Base-by-base conservation (phyloP, 495 filamentous ascomycete species). In the Glarea lozoyensis region DNA sequence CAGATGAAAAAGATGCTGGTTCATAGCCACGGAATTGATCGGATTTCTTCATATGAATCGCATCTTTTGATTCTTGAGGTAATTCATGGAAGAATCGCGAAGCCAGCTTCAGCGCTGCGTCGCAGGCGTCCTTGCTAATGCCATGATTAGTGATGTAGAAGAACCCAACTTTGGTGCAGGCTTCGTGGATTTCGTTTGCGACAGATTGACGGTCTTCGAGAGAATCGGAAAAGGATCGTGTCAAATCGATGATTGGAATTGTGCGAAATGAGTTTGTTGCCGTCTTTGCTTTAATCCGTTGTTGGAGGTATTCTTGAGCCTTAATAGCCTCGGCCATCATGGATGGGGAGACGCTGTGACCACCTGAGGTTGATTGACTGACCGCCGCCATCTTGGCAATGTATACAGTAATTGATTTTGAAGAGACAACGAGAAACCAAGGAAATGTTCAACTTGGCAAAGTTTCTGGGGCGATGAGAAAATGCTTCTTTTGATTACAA, bases 181-280 rank as follows among this genome's bases (percentile, higher is more conserved):
- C 68, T 20, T 55, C 47, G 23, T 60, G 54, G 41, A 72, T 66
- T 17, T 65, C 45, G 7, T 37, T 17, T 2, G 69, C 67, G 0
- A 72, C 59, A 10, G 44, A 15, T 37, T 61, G 34, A 2, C 66
- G 63, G 10, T 45, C 59, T 2, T 45, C 35, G 1, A 59, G 46
- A 1, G 57, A 60, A 3, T 52, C 18, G 32, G 57, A 63, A 54
- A 63, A 66, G 11, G 61, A 60, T 16, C 45, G 42, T 0, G 67
- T 57, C 35, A 72, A 42, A 50, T 68, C 60, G 46, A 72, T 69
- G 46, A 70, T 55, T 32, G 68, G 68, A 40, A 72, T 63, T 16
- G 46, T 40, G 34, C 32, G 37, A 35, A 53, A 50, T 5, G 49
- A 35, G 20, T 40, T 42, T 18, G 45, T 42, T 2, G 20, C 15